Evolutionary conservation across 164 flowering plant genomes (phyloP), one percentile per base, ranked within the genome.

Genomic region (Nymphaea colorata): DNA sequence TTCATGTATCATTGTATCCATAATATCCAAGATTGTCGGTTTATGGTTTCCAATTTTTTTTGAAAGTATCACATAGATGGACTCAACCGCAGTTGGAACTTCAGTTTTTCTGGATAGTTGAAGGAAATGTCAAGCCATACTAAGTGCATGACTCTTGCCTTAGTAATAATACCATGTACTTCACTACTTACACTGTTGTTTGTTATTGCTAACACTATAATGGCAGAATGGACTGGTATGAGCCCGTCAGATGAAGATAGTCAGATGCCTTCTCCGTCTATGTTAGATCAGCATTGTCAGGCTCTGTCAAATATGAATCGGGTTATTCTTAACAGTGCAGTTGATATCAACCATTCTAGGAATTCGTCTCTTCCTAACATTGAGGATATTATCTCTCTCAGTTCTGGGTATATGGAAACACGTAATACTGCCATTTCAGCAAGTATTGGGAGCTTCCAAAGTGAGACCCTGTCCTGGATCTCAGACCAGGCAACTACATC

Each of bases 291-390:
- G 76, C 77, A 83, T 7, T 69, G 74, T 71, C 86, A 80, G 63
- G 89, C 88, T 67, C 86, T 85, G 73, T 79, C 89, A 64, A 67
- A 72, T 43, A 67, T 83, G 36, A 88, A 87, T 63, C 79, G 80
- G 64, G 67, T 73, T 63, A 62, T 76, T 71, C 64, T 75, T 44
- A 72, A 70, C 62, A 65, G 68, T 44, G 71, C 80, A 55, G 18
- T 17, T 65, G 80, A 76, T 47, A 47, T 41, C 53, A 44, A 51
- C 71, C 77, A 76, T 68, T 71, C 74, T 44, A 73, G 74, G 59
- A 59, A 61, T 75, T 64, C 59, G 18, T 80, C 81, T 71, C 4
- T 74, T 63, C 69, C 75, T 66, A 12, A 61, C 41, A 75, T 68
- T 5, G 76, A 67, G 70, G 78, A 78, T 74, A 66, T 3, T 62